Evolutionary conservation across 441 rosid genomes (phyloP).

Genomic region (Brassica balearica): DNA sequence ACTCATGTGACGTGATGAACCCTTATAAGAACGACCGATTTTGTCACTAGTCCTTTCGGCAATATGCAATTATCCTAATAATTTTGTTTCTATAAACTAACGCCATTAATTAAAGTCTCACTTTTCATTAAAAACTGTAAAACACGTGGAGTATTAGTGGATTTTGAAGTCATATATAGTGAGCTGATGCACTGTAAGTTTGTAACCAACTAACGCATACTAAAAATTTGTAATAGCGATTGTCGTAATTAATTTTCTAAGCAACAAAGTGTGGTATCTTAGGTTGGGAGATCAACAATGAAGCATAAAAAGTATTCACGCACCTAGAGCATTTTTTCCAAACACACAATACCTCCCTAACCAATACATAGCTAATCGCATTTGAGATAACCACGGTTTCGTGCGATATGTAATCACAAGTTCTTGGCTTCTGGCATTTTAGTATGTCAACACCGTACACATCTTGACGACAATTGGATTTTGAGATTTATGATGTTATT

Average conservation of each 20-base stretch:
- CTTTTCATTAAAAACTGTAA: background rate
- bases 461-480: background rate
- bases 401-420: background rate
- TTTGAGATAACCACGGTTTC: background rate
- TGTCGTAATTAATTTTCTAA: background rate
- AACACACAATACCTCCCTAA: background rate
- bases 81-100: background rate
- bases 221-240: background rate
- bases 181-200: background rate
- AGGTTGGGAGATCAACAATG: conserved; percentile 5
- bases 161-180: background rate
- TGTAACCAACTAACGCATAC: background rate
- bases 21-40: conserved; percentile 16
- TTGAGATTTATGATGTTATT: background rate
- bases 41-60: conserved; percentile 34
- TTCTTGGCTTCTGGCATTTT: background rate
- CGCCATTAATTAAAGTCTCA: background rate
- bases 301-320: background rate
- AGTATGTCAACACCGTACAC: background rate
- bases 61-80: conserved; percentile 1
- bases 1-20: conserved; percentile 27
- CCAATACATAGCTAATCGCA: background rate
- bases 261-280: background rate
- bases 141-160: background rate
- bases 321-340: background rate